These are phyloP conservation scores for Gnaphalium uliginosum DNA, from an alignment of 129 eudicot species.

Conservation along the genomic window DNA sequence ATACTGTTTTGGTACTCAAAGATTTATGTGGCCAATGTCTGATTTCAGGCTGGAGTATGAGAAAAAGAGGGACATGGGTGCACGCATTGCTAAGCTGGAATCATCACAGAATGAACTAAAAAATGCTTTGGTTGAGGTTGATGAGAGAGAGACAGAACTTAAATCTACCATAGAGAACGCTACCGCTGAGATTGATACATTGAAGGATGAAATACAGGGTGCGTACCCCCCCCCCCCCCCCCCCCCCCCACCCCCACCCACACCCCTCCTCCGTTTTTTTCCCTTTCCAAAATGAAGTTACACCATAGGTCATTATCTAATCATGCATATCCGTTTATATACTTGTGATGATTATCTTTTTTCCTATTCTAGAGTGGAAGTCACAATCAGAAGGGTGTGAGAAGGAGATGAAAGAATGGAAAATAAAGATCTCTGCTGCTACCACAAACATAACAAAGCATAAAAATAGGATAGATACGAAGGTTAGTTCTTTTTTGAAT, in stretches of 20 bases:
- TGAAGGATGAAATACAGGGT: constrained; percentile 76
- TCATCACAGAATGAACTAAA: constrained; percentile 55
- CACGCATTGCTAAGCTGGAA: constrained; percentile 79
- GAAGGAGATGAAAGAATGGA: constrained; percentile 73
- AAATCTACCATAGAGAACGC: constrained; percentile 66
- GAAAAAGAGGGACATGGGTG: constrained; percentile 86
- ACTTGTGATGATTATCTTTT: neutral
- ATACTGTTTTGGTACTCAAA: constrained; percentile 4
- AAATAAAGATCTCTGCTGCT: constrained; percentile 83
- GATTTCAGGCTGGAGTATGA: constrained; percentile 86
- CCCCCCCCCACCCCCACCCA: too few species aligned
- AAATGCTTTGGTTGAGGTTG: constrained; percentile 49
- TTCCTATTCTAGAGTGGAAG: constrained; percentile 60
- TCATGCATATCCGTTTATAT: neutral
- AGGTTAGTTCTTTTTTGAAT: constrained; percentile 46
- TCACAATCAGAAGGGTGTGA: constrained; percentile 82
- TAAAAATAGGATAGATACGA: constrained; percentile 71
- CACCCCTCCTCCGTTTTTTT: neutral
- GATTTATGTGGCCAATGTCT: constrained; percentile 1
- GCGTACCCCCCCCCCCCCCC: constrained; percentile 5
- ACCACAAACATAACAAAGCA: constrained; percentile 81
- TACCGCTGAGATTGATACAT: constrained; percentile 58
- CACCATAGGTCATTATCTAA: neutral
- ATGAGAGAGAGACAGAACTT: constrained; percentile 61
- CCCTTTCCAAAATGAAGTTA: neutral